These are phyloP conservation scores for Zanthoxylum bungeanum DNA, from an alignment of 345 rosid genomes.

Conservation along the genomic window DNA sequence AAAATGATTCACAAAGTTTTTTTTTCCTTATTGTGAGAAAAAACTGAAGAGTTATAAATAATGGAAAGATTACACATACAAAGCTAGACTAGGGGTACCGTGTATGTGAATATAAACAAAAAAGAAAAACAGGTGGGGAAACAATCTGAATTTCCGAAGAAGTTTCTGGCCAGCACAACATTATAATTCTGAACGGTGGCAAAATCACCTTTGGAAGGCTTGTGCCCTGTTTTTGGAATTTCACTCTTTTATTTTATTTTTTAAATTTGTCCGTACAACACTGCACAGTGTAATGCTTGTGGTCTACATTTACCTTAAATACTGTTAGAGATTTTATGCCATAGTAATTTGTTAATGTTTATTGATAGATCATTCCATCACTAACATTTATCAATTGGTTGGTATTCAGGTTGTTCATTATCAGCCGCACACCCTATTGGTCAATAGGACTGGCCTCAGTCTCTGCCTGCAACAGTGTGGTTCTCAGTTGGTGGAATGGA, in stretches of 20 bases:
- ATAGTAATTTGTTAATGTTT: slow-evolving; percentile 6
- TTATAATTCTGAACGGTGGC: not conserved
- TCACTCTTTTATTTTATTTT: not conserved
- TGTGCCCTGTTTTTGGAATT: not conserved
- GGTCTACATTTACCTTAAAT: not conserved
- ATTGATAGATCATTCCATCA: slow-evolving; percentile 9
- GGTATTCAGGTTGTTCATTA: slow-evolving; percentile 78
- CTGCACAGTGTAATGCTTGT: not conserved
- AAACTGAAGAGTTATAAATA: not conserved
- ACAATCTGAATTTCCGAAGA: not conserved
- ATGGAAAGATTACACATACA: not conserved
- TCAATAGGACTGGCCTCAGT: slow-evolving; percentile 74
- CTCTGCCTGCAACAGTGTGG: slow-evolving; percentile 87
- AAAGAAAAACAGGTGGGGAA: not conserved
- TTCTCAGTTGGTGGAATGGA: slow-evolving; percentile 70
- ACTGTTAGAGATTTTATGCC: not conserved
- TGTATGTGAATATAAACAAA: not conserved
- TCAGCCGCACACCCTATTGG: slow-evolving; percentile 83
- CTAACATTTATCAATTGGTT: slow-evolving; percentile 19
- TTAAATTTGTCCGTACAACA: not conserved
- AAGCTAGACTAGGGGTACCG: not conserved
- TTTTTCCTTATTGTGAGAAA: not conserved
- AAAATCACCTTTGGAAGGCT: slow-evolving; percentile 4
- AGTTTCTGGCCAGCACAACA: not conserved
- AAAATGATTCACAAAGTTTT: not conserved